phyloP scores from a whole-genome alignment of 371 early-diverging fungal species.

The Rhizopus arrhizus region DNA sequence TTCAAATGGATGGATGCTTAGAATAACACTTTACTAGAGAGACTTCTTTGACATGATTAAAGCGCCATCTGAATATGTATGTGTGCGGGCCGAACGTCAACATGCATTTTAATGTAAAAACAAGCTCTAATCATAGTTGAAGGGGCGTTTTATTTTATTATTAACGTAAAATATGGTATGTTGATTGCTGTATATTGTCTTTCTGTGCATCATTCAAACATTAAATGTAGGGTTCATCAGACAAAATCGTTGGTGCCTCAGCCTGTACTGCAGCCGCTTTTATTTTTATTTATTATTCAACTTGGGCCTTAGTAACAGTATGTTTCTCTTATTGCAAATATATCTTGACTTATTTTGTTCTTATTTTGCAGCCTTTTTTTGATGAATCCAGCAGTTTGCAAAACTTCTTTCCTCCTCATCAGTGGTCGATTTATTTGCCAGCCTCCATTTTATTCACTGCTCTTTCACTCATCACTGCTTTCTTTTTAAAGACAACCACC shows the following conservation, averaged over 20 bases:
- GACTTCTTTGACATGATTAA: background rate
- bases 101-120: background rate
- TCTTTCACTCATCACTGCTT: slow-evolving; percentile 67
- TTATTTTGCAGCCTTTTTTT: slow-evolving; percentile 76
- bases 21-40: background rate
- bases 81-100: slow-evolving; percentile 8
- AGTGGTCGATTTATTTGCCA: slow-evolving; percentile 84
- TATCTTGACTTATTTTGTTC: background rate
- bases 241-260: slow-evolving; percentile 79
- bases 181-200: background rate
- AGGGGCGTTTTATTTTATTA: background rate
- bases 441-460: slow-evolving; percentile 77
- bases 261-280: slow-evolving; percentile 67
- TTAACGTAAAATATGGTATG: slow-evolving; percentile 1
- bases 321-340: slow-evolving; percentile 10
- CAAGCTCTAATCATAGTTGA: too few species aligned
- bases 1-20: background rate
- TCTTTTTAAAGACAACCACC: slow-evolving; percentile 79
- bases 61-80: background rate
- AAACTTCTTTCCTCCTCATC: slow-evolving; percentile 74
- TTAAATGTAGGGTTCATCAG: slow-evolving; percentile 48
- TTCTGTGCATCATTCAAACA: background rate
- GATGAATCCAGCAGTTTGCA: slow-evolving; percentile 72
- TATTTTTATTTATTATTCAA: slow-evolving; percentile 83
- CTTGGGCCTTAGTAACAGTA: slow-evolving; percentile 86